Evolutionary conservation across 2,329 filamentous ascomycete genomes (phyloP).

Genomic region (Didymosphaeria variabile): DNA sequence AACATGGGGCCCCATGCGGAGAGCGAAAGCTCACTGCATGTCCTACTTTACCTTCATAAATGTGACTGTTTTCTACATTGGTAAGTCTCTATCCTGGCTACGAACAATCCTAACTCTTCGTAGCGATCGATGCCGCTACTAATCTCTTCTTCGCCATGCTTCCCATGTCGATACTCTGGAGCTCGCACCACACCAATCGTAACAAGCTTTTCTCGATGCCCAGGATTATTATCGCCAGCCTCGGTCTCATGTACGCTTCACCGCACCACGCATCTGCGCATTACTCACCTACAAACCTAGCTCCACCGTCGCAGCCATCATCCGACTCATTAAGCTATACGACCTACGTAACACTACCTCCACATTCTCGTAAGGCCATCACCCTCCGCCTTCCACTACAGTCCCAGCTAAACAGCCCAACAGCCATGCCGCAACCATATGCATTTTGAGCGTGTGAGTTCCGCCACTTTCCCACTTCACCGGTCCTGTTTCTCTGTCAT

Average conservation of each 20-base stretch:
- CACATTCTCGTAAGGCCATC: conserved; percentile 15
- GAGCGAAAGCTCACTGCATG: conserved; percentile 22
- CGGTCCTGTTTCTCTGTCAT: conserved; percentile 13
- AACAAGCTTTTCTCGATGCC: conserved; percentile 43
- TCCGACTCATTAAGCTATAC: conserved; percentile 38
- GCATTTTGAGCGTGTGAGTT: conserved; percentile 24
- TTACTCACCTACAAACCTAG: conserved; percentile 31
- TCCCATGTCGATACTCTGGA: conserved; percentile 51
- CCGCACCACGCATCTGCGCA: conserved; percentile 5
- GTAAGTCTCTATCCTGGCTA: conserved; percentile 27
- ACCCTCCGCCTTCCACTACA: not conserved
- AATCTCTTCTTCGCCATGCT: conserved; percentile 48
- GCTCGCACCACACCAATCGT: conserved; percentile 45
- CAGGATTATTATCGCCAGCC: conserved; percentile 29
- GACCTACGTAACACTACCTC: conserved; percentile 16
- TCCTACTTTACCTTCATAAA: conserved; percentile 52
- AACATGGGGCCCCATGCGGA: conserved; percentile 50
- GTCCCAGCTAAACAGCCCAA: conserved; percentile 6
- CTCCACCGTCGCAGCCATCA: conserved; percentile 51
- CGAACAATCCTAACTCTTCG: conserved; percentile 1
- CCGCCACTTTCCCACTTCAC: conserved; percentile 6
- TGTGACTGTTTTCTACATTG: conserved; percentile 57
- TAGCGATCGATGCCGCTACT: conserved; percentile 42
- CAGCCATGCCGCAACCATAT: conserved; percentile 16
- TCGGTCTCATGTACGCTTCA: conserved; percentile 39